Evolutionary conservation across 2,329 filamentous ascomycete genomes (phyloP).

Genomic region (Grosmannia clavigera): DNA sequence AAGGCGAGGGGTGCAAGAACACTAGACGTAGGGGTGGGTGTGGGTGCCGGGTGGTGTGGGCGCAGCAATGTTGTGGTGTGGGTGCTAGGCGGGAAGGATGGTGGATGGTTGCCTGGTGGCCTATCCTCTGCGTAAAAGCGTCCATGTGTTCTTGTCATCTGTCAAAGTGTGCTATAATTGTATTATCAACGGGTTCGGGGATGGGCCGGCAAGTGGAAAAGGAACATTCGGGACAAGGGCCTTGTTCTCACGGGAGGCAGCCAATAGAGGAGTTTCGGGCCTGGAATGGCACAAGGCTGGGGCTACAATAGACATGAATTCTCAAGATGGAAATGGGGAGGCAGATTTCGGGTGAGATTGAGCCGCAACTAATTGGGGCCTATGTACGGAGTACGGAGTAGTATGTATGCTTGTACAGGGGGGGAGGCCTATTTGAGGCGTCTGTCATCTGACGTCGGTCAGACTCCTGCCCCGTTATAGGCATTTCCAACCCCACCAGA

Average conservation of each 20-base stretch:
- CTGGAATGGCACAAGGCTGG: not conserved
- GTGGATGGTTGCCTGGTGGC: not conserved
- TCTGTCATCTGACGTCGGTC: not conserved
- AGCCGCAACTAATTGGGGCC: not conserved
- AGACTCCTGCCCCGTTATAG: not conserved
- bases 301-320: not conserved
- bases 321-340: not conserved
- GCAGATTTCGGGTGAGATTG: not conserved
- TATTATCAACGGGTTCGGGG: not conserved
- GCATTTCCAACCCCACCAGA: not conserved
- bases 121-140: no score
- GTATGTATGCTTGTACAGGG: not conserved
- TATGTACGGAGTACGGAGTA: not conserved
- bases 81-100: not conserved
- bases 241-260: not conserved
- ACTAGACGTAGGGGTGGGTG: not conserved
- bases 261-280: not conserved
- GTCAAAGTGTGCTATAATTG: not conserved
- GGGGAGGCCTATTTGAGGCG: not conserved
- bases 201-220: not conserved
- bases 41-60: not conserved
- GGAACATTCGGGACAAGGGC: not conserved
- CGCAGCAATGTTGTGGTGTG: not conserved
- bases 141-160: not conserved
- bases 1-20: not conserved